Conservation (phyloP, 2,329 filamentous ascomycete species). For the Drechslerella dactyloides region DNA sequence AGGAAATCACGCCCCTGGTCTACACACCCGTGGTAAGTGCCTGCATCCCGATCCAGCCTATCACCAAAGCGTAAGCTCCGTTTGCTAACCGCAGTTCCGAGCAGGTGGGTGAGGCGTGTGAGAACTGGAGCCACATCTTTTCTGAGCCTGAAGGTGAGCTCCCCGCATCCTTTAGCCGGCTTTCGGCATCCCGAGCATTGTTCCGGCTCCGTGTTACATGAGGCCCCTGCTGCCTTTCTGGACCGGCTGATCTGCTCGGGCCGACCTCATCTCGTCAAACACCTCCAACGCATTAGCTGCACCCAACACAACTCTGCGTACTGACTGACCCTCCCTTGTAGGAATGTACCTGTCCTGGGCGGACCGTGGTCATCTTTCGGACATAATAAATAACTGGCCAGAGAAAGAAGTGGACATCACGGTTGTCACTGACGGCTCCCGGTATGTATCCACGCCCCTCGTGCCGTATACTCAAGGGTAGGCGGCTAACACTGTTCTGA, state of each 20-base stretch:
- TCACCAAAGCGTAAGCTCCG: conserved; percentile 22
- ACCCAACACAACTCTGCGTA: background rate
- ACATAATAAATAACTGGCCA: conserved; percentile 92
- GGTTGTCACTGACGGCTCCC: conserved; percentile 93
- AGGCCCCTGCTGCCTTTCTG: conserved; percentile 9
- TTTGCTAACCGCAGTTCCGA: conserved; percentile 27
- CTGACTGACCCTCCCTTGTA: background rate
- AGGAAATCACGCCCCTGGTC: conserved; percentile 81
- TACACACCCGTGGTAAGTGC: conserved; percentile 75
- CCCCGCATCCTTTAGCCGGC: conserved; percentile 8
- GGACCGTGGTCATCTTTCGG: conserved; percentile 86
- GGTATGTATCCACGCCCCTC: conserved; percentile 57
- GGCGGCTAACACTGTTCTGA: conserved; percentile 57
- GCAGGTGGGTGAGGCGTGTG: conserved; percentile 83
- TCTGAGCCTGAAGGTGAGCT: conserved; percentile 79
- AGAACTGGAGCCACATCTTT: conserved; percentile 95
- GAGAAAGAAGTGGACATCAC: conserved; percentile 89
- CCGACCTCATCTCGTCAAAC: conserved; percentile 50
- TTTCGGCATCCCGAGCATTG: conserved; percentile 43
- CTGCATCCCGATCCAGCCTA: conserved; percentile 50
- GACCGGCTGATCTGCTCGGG: conserved; percentile 21
- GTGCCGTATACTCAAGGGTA: background rate
- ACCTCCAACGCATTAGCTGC: conserved; percentile 33
- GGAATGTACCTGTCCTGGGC: conserved; percentile 83
- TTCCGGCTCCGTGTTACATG: conserved; percentile 25